Evolutionary conservation across 129 eudicot species (phyloP), one percentile per base, ranked within the genome.

Genomic region (Flaveria sonorensis): DNA sequence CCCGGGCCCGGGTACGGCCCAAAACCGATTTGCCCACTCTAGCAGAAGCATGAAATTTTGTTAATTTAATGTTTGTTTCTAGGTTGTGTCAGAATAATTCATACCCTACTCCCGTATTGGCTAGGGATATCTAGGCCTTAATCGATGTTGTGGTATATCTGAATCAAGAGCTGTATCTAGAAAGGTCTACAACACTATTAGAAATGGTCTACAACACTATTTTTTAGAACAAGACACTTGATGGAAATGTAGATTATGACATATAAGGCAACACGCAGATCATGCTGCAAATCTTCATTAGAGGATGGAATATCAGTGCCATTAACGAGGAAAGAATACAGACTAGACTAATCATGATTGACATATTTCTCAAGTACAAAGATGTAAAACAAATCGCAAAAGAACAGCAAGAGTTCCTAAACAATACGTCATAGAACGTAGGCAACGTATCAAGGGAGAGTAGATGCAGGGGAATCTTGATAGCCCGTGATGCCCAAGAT

Each of bases 401-500:
- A 70, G 71, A 43, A 70, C 76, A 70, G 52, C 63, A 72, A 12
- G 11, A 50, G 78, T 72, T 73, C 68, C 74, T 73, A 64, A 56
- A 39, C 39, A 61, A 64, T 39, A 55, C 39, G 26, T 69, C 61
- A 70, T 50, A 59, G 55, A 9, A 47, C 8, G 48, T 28, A 64
- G 20, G 16, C 24, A 23, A 15, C 24, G 16, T 32, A 19, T 78
- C 82, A 78, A 13, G 86, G 85, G 23, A 90, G 92, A 10, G 94
- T 86, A 5, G 74, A 52, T 10, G 77, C 87, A 6, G 98, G 97
- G 11, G 87, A 79, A 67, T 91, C 86, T 75, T 94, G 85, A 76
- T 91, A 94, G 11, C 97, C 98, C 0, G 96, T 89, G 89, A 94
- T 89, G 68, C 93, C 95, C 77, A 91, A 70, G 43, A 94, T 87